These are phyloP conservation scores for Serendipita sp. DNA, from an alignment of 768 basidiomycete species.

Conservation along the genomic window DNA sequence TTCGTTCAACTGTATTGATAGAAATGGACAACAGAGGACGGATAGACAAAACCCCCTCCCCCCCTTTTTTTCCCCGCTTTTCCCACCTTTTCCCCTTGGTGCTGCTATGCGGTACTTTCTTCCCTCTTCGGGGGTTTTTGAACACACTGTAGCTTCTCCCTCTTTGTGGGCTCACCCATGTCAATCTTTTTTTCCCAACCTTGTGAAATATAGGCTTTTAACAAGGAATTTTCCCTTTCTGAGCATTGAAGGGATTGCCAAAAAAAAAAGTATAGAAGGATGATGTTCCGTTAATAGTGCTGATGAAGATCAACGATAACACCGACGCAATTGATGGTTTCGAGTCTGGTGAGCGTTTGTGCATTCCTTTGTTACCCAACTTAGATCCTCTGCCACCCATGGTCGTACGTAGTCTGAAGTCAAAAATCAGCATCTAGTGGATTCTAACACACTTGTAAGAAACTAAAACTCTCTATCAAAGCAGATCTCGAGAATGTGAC, in stretches of 20 bases:
- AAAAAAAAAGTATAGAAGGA: too few species aligned
- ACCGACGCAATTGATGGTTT: too few species aligned
- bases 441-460: neutral
- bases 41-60: neutral
- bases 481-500: slow-evolving; percentile 72
- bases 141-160: neutral
- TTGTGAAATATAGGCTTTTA: too few species aligned
- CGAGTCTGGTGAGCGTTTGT: too few species aligned
- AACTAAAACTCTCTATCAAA: slow-evolving; percentile 14
- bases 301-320: too few species aligned
- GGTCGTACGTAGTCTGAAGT: neutral
- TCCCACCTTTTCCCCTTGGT: neutral
- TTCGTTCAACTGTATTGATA: slow-evolving; percentile 1
- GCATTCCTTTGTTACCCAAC: neutral
- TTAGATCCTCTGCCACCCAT: neutral
- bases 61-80: neutral
- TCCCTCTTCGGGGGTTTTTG: neutral
- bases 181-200: too few species aligned
- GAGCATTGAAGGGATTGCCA: too few species aligned
- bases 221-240: too few species aligned
- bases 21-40: neutral
- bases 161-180: too few species aligned
- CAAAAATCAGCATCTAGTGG: neutral
- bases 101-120: neutral
- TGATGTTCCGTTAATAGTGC: too few species aligned